Conservation (phyloP, 257 asterid genomes). For the Scutellaria barbata region DNA sequence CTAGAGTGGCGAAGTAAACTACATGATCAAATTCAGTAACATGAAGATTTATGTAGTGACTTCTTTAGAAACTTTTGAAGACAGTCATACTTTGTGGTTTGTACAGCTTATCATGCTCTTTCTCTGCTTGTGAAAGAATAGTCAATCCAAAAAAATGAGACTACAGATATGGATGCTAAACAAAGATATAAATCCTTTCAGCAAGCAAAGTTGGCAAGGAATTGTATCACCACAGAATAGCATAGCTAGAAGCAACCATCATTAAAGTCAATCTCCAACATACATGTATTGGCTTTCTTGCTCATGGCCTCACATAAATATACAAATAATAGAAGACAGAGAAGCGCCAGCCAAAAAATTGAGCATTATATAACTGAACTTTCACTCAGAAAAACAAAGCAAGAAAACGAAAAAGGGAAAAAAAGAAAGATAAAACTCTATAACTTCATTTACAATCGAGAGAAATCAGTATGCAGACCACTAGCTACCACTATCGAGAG, state of each 20-base stretch:
- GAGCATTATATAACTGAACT: neutral
- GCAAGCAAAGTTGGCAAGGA: neutral
- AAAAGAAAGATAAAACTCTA: neutral
- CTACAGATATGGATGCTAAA: conserved; percentile 6
- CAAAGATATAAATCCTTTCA: conserved; percentile 1
- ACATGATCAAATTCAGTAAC: conserved; percentile 17
- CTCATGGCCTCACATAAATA: neutral
- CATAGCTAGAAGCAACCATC: conserved; percentile 24
- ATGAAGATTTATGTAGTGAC: neutral
- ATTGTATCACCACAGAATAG: neutral
- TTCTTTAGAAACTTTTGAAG: neutral
- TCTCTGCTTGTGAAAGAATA: neutral
- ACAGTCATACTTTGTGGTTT: neutral
- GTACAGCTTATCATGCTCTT: conserved; percentile 11
- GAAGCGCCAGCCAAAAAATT: conserved; percentile 8
- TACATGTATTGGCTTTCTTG: conserved; percentile 7
- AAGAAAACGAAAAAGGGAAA: neutral
- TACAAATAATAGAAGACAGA: conserved; percentile 5
- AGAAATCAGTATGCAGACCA: conserved; percentile 5
- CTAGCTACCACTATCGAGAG: conserved; percentile 10
- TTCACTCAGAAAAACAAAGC: neutral
- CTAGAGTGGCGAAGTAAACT: conserved; percentile 1
- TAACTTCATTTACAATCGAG: neutral
- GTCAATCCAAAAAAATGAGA: conserved; percentile 10
- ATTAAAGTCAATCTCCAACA: conserved; percentile 20